phyloP scores from a whole-genome alignment of 2,329 filamentous ascomycete species.

The Dendryphion nanum region DNA sequence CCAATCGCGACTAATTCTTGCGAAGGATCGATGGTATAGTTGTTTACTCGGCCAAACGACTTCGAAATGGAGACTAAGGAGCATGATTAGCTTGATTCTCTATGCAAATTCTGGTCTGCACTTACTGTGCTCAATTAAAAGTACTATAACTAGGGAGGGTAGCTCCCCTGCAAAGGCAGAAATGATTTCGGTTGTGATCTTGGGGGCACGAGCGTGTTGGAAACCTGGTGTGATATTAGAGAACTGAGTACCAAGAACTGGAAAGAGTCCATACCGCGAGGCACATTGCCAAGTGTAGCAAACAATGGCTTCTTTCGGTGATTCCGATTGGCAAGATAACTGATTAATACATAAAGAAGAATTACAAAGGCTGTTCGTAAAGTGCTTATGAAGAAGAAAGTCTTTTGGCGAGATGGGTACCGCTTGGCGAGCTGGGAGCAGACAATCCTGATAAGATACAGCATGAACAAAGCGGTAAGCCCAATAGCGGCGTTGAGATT shows the following conservation, averaged over 20 bases:
- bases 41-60: constrained; percentile 92
- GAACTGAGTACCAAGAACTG: neutral
- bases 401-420: constrained; percentile 66
- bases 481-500: constrained; percentile 80
- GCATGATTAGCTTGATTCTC: no score
- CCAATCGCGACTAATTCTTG: constrained; percentile 96
- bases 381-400: constrained; percentile 84
- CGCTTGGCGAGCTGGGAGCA: constrained; percentile 68
- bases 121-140: constrained; percentile 96
- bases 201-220: constrained; percentile 72
- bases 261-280: constrained; percentile 58
- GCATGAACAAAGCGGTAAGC: constrained; percentile 71
- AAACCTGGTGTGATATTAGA: constrained; percentile 51
- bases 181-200: constrained; percentile 65
- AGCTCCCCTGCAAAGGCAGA: constrained; percentile 68
- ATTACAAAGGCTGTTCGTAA: constrained; percentile 87
- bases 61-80: constrained; percentile 97
- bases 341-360: constrained; percentile 83
- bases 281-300: constrained; percentile 71
- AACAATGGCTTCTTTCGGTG: constrained; percentile 60
- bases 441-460: constrained; percentile 66
- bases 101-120: no score
- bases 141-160: constrained; percentile 83
- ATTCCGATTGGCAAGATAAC: constrained; percentile 74
- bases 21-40: constrained; percentile 92